Base-by-base conservation (phyloP, 2,329 filamentous ascomycete species). In the Colletotrichum magnum region DNA sequence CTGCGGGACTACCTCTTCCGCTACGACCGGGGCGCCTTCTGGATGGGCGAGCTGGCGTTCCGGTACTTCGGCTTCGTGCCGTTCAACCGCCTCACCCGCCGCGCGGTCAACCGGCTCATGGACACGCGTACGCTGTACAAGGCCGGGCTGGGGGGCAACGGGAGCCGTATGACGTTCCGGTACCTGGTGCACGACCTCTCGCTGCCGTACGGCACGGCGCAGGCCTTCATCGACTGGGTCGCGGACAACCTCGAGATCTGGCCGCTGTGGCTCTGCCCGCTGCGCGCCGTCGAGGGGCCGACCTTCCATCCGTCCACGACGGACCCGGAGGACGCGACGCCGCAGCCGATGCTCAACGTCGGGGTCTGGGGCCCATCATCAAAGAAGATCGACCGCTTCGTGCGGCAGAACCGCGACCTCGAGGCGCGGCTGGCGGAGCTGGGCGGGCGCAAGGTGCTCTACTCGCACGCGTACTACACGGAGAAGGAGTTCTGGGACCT, bases 1-100 rank as follows among this genome's bases (percentile, higher is more conserved):
- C 73, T 93, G 0, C 79, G 80, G 2, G 90, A 93, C 74, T 93
- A 93, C 77, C 86, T 93, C 68, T 93, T 93, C 79, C 87, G 91
- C 16, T 93, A 92, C 79, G 90, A 93, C 76, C 86, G 90, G 43
- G 91, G 90, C 54, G 89, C 87, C 3, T 93, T 93, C 79, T 93
- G 90, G 91, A 87, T 88, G 4, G 90, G 87, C 10, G 80, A 80
- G 24, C 88, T 89, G 66, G 88, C 89, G 2, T 92, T 90, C 78
- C 77, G 81, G 24, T 93, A 92, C 78, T 92, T 92, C 77, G 58
- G 62, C 16, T 75, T 85, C 43, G 87, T 85, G 1, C 90, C 90
- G 0, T 92, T 92, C 79, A 93, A 91, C 80, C 82, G 85, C 43
- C 77, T 88, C 72, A 92, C 90, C 0, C 85, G 90, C 21, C 87